Percentiles rank a stretch among this genome's conserved stretches.
Evolutionary conservation across 805 yeast genomes (phyloP).

Genomic region (Yueomyces sinensis): DNA sequence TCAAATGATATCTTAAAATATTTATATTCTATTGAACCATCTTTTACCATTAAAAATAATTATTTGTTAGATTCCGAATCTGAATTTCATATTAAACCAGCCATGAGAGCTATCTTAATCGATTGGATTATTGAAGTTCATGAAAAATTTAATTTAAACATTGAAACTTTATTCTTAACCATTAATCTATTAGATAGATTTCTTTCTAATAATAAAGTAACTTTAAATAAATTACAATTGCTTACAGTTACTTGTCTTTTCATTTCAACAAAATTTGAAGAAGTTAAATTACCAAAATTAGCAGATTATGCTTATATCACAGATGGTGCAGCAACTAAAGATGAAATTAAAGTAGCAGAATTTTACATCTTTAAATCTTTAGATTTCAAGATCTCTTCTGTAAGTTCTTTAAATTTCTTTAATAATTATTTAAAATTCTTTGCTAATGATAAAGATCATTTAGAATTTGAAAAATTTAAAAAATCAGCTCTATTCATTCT

Average conservation of each 20-base stretch:
- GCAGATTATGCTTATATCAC: conserved; percentile 78
- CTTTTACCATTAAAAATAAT: conserved; percentile 54
- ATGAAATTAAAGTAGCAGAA: conserved; percentile 74
- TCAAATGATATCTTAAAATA: conserved; percentile 73
- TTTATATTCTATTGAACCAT: conserved; percentile 50
- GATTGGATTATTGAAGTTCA: conserved; percentile 93
- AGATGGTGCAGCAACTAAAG: conserved; percentile 75
- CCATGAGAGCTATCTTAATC: conserved; percentile 71
- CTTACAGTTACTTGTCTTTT: conserved; percentile 76
- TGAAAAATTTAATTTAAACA: conserved; percentile 63
- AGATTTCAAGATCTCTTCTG: conserved; percentile 65
- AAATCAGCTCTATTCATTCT: conserved; percentile 61
- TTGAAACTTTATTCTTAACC: conserved; percentile 75
- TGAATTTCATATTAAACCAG: conserved; percentile 60
- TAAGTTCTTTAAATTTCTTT: conserved; percentile 82
- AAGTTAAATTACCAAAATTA: conserved; percentile 76
- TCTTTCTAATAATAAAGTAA: conserved; percentile 59
- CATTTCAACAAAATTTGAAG: conserved; percentile 91
- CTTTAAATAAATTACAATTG: conserved; percentile 67
- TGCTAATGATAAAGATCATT: conserved; percentile 47
- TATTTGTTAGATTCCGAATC: conserved; percentile 36
- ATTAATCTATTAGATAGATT: conserved; percentile 81
- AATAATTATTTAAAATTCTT: conserved; percentile 74
- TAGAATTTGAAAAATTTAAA: conserved; percentile 24
- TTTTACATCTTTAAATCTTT: conserved; percentile 59